Evolutionary conservation across 2,329 filamentous ascomycete genomes (phyloP).

Genomic region (Periconia digitata): DNA sequence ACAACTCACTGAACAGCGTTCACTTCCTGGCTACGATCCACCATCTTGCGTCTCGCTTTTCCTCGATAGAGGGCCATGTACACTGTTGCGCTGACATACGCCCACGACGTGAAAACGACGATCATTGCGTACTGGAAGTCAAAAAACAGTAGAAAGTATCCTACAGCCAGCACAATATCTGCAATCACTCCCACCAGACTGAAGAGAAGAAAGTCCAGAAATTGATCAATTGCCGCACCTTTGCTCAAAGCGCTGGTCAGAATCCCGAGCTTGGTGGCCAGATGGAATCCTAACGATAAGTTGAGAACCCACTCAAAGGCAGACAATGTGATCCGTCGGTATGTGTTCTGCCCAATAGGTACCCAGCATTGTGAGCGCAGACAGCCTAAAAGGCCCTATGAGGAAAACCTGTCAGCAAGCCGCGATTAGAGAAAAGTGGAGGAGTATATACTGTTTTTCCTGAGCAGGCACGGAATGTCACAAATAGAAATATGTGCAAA

Average conservation of each 20-base stretch:
- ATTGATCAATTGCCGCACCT: constrained; percentile 53
- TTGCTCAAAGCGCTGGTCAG: constrained; percentile 54
- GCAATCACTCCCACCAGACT: constrained; percentile 62
- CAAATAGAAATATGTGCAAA: neutral
- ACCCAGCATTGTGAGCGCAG: constrained; percentile 52
- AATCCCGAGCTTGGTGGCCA: constrained; percentile 56
- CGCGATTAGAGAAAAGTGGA: neutral
- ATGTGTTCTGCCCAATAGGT: constrained; percentile 50
- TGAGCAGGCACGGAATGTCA: neutral
- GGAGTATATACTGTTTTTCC: neutral
- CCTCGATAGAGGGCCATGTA: constrained; percentile 54
- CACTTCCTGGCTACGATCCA: constrained; percentile 49
- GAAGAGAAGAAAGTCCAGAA: constrained; percentile 61
- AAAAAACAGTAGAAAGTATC: constrained; percentile 62
- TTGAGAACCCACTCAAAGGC: constrained; percentile 53
- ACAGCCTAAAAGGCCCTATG: constrained; percentile 48
- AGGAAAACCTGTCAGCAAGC: neutral
- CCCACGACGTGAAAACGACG: constrained; percentile 57
- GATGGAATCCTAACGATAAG: constrained; percentile 54
- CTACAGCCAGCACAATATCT: constrained; percentile 61
- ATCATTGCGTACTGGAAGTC: constrained; percentile 64
- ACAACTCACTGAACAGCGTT: constrained; percentile 47
- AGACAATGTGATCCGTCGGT: constrained; percentile 47
- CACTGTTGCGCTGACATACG: constrained; percentile 55
- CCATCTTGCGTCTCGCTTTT: constrained; percentile 50